These are phyloP conservation scores for Paraleonurus japonicus DNA, from an alignment of 257 asterid species.

Conservation along the genomic window DNA sequence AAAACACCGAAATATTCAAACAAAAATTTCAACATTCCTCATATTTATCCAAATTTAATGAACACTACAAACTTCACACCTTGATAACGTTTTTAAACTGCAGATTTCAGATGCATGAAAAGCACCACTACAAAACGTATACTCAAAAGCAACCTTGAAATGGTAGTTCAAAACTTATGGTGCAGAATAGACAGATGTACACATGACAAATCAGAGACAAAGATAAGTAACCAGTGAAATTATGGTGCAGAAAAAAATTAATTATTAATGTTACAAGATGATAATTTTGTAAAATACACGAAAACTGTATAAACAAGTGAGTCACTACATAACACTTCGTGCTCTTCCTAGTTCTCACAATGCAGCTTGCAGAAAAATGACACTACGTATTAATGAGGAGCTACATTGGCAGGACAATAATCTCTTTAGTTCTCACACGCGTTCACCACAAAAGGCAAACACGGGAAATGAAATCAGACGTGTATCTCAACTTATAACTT, in stretches of 20 bases:
- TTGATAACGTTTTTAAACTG: too few species aligned
- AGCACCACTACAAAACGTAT: background rate
- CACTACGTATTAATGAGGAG: constrained; percentile 1
- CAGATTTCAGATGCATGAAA: background rate
- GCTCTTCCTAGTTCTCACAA: constrained; percentile 22
- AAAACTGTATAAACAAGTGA: constrained; percentile 33
- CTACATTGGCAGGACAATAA: constrained; percentile 17
- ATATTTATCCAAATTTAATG: too few species aligned
- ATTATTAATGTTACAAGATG: constrained; percentile 35
- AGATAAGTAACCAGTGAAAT: background rate
- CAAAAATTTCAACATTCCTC: too few species aligned
- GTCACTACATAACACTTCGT: constrained; percentile 27
- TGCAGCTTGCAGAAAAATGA: constrained; percentile 23
- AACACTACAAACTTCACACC: too few species aligned
- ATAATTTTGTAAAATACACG: constrained; percentile 5
- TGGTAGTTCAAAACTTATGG: background rate
- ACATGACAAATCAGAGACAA: background rate
- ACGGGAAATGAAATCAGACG: background rate
- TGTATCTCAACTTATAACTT: constrained; percentile 57
- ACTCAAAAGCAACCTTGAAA: background rate
- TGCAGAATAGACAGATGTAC: background rate
- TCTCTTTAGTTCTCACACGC: constrained; percentile 21
- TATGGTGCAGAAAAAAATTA: constrained; percentile 22
- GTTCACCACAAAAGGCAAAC: background rate
- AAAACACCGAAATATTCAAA: too few species aligned